These are phyloP conservation scores for Xylariaceae sp. DNA, from an alignment of 2,329 filamentous ascomycete species.

Conservation along the genomic window DNA sequence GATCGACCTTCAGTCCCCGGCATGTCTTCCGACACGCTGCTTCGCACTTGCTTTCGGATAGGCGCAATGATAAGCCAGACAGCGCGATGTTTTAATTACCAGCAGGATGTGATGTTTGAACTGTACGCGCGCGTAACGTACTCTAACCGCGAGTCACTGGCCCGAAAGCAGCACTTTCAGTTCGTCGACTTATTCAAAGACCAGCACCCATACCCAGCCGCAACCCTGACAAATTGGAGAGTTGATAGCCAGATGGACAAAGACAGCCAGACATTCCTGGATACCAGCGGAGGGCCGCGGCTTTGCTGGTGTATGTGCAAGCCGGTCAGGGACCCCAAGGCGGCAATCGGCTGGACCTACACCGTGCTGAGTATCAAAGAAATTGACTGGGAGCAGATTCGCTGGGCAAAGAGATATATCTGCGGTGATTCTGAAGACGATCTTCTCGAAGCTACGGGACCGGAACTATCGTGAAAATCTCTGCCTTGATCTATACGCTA, in stretches of 20 bases:
- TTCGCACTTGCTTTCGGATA: constrained; percentile 61
- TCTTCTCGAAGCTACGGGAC: background rate
- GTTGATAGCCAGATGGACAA: constrained; percentile 26
- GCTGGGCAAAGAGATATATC: constrained; percentile 23
- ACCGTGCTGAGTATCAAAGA: constrained; percentile 28
- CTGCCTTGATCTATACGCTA: background rate
- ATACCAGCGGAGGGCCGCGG: constrained; percentile 17
- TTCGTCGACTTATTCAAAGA: constrained; percentile 60
- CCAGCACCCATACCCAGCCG: constrained; percentile 46
- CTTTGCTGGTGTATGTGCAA: constrained; percentile 31
- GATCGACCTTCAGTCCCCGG: constrained; percentile 54
- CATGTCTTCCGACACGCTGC: constrained; percentile 41
- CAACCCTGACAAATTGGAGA: constrained; percentile 29
- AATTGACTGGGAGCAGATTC: constrained; percentile 26
- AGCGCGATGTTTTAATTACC: constrained; percentile 28
- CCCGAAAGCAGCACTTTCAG: constrained; percentile 57
- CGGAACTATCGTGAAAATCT: background rate
- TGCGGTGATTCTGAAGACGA: constrained; percentile 4
- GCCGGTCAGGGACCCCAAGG: constrained; percentile 26
- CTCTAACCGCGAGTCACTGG: constrained; percentile 50
- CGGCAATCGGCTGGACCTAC: constrained; percentile 26
- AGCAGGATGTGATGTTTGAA: constrained; percentile 50
- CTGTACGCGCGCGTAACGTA: constrained; percentile 58
- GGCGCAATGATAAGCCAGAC: constrained; percentile 55
- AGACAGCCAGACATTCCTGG: constrained; percentile 29